Conservation (phyloP, 2,329 filamentous ascomycete genomes). For the Annulohypoxylon truncatum region DNA sequence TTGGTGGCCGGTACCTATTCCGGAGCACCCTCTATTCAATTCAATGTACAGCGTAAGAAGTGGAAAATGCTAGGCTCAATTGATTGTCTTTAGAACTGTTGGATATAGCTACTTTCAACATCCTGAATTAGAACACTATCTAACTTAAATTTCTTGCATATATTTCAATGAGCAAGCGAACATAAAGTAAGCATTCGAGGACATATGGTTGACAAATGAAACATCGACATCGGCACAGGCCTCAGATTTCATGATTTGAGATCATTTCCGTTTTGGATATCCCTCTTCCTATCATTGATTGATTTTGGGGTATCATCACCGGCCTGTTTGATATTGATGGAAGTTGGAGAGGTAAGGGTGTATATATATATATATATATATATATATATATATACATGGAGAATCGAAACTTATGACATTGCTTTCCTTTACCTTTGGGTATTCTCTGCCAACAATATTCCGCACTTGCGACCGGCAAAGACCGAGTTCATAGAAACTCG, state of each 20-base stretch:
- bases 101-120: not conserved
- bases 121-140: not conserved
- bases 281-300: conserved; percentile 75
- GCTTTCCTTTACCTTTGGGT: not conserved
- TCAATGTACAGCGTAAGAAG: not conserved
- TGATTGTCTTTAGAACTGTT: not conserved
- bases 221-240: conserved; percentile 50
- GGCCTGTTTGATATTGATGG: conserved; percentile 60
- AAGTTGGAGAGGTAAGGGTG: conserved; percentile 25
- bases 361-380: no score
- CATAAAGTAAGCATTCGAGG: not conserved
- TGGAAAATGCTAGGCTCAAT: not conserved
- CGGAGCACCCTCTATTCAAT: not conserved
- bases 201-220: not conserved
- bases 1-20: not conserved
- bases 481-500: not conserved
- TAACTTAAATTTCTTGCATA: not conserved
- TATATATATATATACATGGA: no score
- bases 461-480: conserved; percentile 11
- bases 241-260: conserved; percentile 71
- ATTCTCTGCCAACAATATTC: not conserved
- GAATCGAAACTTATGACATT: no score
- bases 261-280: conserved; percentile 71
- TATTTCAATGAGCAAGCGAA: not conserved
- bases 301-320: conserved; percentile 69